Evolutionary conservation across 1,139 yeast genomes (phyloP), one percentile per base, ranked within the genome.

Genomic region (Blastobotrys persicus): DNA sequence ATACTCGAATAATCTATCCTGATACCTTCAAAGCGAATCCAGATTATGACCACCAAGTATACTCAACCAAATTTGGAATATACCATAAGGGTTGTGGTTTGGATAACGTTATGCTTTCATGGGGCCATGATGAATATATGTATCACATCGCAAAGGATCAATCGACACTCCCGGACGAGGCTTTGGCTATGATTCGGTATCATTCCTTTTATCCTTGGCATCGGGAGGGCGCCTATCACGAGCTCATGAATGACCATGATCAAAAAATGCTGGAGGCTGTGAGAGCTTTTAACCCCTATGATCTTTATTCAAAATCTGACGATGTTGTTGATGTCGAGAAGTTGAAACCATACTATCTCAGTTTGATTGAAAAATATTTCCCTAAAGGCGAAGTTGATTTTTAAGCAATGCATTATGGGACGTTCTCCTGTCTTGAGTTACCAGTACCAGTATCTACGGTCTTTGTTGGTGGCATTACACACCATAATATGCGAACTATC

Each of bases 121-220:
- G 88, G 88, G 89, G 89, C 5, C 89, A 83, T 59, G 89, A 83
- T 61, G 89, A 83, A 62, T 83, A 83, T 65, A 81, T 83, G 86
- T 83, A 81, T 59, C 87, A 83, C 61, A 71, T 83, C 34, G 87
- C 87, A 5, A 83, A 81, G 61, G 71, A 73, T 49, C 83, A 80
- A 59, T 80, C 86, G 9, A 78, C 75, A 0, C 67, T 83, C 44
- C 88, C 88, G 0, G 76, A 73, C 1, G 85, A 82, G 59, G 88
- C 80, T 0, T 68, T 83, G 50, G 88, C 89, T 1, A 83, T 83
- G 88, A 83, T 83, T 46, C 66, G 89, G 51, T 83, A 83, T 62
- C 89, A 83, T 63, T 82, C 87, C 1, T 83, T 84, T 58, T 83
- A 83, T 61, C 89, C 89, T 1, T 82, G 88, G 85, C 89, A 83